A percentile compares a stretch with the other conserved stretches of the same genome.
Conservation (phyloP, 768 basidiomycete genomes). For the Russula sp. region DNA sequence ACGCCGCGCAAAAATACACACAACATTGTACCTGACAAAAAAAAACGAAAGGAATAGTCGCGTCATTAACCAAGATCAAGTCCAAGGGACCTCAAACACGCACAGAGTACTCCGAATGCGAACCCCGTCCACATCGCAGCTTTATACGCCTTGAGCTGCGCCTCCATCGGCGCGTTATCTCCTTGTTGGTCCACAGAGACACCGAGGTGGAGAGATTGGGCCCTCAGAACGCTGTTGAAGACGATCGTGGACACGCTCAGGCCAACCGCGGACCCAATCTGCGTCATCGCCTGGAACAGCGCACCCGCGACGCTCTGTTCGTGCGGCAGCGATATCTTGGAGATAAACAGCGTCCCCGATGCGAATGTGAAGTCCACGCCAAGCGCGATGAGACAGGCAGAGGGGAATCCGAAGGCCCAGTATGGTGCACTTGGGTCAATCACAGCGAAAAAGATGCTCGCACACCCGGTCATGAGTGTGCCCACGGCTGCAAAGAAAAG, state of each 20-base stretch:
- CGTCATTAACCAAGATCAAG: background rate
- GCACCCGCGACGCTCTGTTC: conserved; percentile 76
- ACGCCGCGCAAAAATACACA: conserved; percentile 32
- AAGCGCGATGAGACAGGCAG: conserved; percentile 56
- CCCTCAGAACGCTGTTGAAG: conserved; percentile 46
- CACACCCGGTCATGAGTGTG: conserved; percentile 49
- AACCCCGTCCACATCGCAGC: conserved; percentile 62
- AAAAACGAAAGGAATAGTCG: background rate
- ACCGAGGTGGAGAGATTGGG: conserved; percentile 31
- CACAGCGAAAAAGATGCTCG: conserved; percentile 61
- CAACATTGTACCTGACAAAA: conserved; percentile 10
- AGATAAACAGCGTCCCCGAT: conserved; percentile 67
- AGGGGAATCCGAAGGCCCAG: conserved; percentile 75
- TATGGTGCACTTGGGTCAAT: conserved; percentile 52
- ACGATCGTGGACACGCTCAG: conserved; percentile 69
- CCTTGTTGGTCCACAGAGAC: conserved; percentile 30
- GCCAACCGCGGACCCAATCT: conserved; percentile 68
- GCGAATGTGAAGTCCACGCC: conserved; percentile 78
- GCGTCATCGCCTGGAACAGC: conserved; percentile 73
- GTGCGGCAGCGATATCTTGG: conserved; percentile 55
- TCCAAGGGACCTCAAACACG: conserved; percentile 19
- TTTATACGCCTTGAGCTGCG: conserved; percentile 49
- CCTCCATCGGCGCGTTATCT: conserved; percentile 31
- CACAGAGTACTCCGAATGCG: conserved; percentile 57
- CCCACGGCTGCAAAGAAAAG: conserved; percentile 38